Base-by-base conservation (phyloP, 441 rosid genomes). In the Jatropha multifida region DNA sequence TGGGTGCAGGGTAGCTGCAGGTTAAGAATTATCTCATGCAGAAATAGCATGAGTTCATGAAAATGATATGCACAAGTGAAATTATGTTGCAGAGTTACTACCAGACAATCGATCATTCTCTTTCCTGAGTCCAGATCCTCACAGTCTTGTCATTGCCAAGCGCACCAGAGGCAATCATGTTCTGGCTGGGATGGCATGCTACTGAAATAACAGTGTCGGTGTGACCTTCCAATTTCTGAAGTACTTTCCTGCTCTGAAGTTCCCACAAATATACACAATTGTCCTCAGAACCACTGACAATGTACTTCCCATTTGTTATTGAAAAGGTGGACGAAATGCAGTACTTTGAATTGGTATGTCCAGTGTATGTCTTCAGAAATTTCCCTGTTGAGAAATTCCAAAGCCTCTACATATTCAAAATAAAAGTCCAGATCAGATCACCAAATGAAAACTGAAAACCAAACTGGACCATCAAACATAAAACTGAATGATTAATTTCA, bases 161-260 rank as follows among this genome's bases (percentile, higher is more conserved):
- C n/a, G 96, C 90, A 66, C 90, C 96, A 32, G 99, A 95, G 38
- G 98, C 97, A 0, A 95, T 92, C 83, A 93, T 78, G 85, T 90
- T 95, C 82, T 87, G 89, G 0, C 81, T 86, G 0, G 98, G 98
- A 78, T 93, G 97, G 72, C 95, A 95, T 52, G 98, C 89, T 23
- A 95, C 97, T 5, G 88, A 88, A 81, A 93, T 81, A 64, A 93
- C 96, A 0, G 92, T 76, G 76, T 93, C 99, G 9, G 88, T 89
- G 65, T 95, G 99, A 61, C 97, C 97, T 86, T 95, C 94, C 83
- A 95, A 85, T 83, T 90, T 95, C 87, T 95, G 99, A 77, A 93
- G 88, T 74, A 90, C 62, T 80, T 87, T 90, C 79, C 94, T 79
- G 7, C 87, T 78, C 83, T 95, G 97, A 56, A 95, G 90, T 54